These are phyloP conservation scores for Umbilicaria muhlenbergii DNA, from an alignment of 495 filamentous ascomycete species.

Conservation along the genomic window DNA sequence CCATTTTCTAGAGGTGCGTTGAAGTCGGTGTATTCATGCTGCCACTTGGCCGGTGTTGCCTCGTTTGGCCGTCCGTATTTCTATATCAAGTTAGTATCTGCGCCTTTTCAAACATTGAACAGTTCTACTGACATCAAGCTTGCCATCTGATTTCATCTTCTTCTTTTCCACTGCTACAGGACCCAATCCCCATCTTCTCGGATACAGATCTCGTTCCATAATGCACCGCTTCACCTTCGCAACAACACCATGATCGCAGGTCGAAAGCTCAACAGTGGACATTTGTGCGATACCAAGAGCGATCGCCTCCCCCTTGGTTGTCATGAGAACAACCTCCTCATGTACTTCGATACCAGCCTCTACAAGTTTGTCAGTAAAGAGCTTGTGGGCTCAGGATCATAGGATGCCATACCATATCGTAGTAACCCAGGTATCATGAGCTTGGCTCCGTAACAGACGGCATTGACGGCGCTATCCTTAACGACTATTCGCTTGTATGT, in stretches of 20 bases:
- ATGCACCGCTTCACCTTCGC: constrained; percentile 97
- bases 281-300: constrained; percentile 91
- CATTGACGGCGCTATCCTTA: constrained; percentile 91
- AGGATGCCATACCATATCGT: constrained; percentile 50
- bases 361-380: constrained; percentile 17
- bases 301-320: constrained; percentile 96
- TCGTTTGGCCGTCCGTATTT: constrained; percentile 92
- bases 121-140: constrained; percentile 57
- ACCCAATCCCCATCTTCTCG: constrained; percentile 84
- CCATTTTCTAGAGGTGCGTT: constrained; percentile 33
- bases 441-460: constrained; percentile 95
- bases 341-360: constrained; percentile 75
- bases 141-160: constrained; percentile 95
- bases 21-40: constrained; percentile 76
- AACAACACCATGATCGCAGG: constrained; percentile 90
- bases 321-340: constrained; percentile 93
- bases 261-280: constrained; percentile 81
- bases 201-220: constrained; percentile 97
- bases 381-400: constrained; percentile 14
- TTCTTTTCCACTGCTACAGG: constrained; percentile 90
- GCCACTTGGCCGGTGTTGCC: constrained; percentile 83
- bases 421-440: constrained; percentile 93
- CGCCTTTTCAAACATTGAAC: not conserved
- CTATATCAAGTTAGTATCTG: constrained; percentile 17
- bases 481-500: constrained; percentile 92